Evolutionary conservation across 177 flowering plant species (phyloP).

Genomic region (Vitis hybrid): DNA sequence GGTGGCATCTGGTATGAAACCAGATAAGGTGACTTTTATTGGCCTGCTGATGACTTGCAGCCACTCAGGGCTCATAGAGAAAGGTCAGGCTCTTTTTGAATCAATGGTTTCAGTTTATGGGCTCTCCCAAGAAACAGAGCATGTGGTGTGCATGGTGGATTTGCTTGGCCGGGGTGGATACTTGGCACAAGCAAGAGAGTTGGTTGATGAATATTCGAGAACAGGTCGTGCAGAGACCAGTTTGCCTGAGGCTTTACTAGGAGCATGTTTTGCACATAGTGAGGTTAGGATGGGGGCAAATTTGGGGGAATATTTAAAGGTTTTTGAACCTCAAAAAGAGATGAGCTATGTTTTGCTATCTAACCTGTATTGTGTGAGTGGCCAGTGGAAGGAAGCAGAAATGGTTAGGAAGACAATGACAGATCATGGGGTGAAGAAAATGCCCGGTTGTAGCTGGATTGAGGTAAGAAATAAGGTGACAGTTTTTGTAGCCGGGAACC

Average conservation of each 20-base stretch:
- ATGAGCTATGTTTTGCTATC: constrained; percentile 62
- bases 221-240: constrained; percentile 4
- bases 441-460: constrained; percentile 82
- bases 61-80: constrained; percentile 66
- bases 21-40: constrained; percentile 74
- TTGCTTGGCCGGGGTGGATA: constrained; percentile 68
- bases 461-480: constrained; percentile 46
- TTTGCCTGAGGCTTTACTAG: constrained; percentile 48
- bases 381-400: constrained; percentile 75
- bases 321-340: constrained; percentile 46
- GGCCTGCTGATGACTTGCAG: constrained; percentile 78
- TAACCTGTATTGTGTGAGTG: constrained; percentile 65
- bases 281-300: constrained; percentile 30
- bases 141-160: constrained; percentile 71
- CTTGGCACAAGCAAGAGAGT: constrained; percentile 46
- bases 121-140: constrained; percentile 49
- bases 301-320: constrained; percentile 38
- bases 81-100: constrained; percentile 39
- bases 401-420: constrained; percentile 59
- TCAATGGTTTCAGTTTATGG: constrained; percentile 44
- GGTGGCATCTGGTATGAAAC: constrained; percentile 41
- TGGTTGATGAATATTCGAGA: constrained; percentile 25
- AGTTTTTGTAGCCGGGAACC: constrained; percentile 56
- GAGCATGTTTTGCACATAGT: constrained; percentile 49
- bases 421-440: constrained; percentile 59